Evolutionary conservation across 768 basidiomycete genomes (phyloP).

Genomic region (Lactifluus volemus): DNA sequence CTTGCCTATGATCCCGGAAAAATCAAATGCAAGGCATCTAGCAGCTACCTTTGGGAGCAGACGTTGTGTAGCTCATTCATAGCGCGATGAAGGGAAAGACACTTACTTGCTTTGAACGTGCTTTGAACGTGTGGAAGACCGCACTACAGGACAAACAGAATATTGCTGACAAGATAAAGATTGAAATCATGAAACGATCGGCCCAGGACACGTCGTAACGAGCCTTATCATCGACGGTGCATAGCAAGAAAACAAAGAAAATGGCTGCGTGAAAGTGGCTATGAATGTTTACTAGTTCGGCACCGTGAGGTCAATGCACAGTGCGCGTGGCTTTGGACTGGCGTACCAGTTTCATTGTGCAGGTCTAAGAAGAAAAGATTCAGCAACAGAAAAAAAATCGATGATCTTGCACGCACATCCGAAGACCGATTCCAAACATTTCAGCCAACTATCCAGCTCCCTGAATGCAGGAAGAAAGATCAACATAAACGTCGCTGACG

Average conservation of each 20-base stretch:
- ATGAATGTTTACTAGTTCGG: conserved; percentile 69
- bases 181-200: conserved; percentile 49
- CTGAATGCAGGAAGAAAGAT: conserved; percentile 27
- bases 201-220: conserved; percentile 50
- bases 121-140: conserved; percentile 61
- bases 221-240: conserved; percentile 40
- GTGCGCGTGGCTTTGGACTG: conserved; percentile 2
- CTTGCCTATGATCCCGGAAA: conserved; percentile 70
- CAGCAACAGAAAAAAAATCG: neutral
- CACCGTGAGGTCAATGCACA: conserved; percentile 10
- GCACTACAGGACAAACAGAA: conserved; percentile 66
- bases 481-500: too few species aligned
- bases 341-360: conserved; percentile 68
- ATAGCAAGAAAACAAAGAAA: conserved; percentile 48
- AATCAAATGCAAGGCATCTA: conserved; percentile 59
- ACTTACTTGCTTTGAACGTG: conserved; percentile 63
- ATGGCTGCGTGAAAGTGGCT: conserved; percentile 66
- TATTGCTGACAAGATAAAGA: conserved; percentile 66
- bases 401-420: conserved; percentile 43
- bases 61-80: neutral
- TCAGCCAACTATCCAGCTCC: conserved; percentile 51
- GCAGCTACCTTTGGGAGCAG: conserved; percentile 40
- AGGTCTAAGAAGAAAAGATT: conserved; percentile 39
- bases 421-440: conserved; percentile 54
- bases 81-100: neutral